Base-by-base conservation (phyloP, 768 basidiomycete species). In the Amanita rubescens region DNA sequence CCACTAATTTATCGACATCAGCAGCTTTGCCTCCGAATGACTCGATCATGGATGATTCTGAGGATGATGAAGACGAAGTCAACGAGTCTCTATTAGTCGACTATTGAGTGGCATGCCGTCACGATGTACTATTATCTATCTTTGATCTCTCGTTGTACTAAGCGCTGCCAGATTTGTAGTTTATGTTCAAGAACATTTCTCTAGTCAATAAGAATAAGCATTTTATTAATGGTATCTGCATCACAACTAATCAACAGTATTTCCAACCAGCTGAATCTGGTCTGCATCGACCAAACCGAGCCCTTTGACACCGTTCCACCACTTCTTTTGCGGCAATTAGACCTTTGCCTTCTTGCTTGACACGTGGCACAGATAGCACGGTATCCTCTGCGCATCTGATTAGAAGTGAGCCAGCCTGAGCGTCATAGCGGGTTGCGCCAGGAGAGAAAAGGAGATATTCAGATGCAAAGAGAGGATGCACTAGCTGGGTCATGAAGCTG, bases 271-370 rank as follows among this genome's bases (percentile, higher is more conserved):
- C 19, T 45, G 43, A 37, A 53, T 53, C 34, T 53, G 52, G 34
- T 53, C 52, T 38, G 24, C 43, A 37, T 53, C 54, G 33, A 55
- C 54, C 38, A 67, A 54, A 12, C 65, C 66, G 32, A 63, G 51
- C 34, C 66, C 63, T 53, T 71, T 71, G 25, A 67, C 69, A 2
- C 90, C 90, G 63, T 88, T 90, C 87, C 87, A 91, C 84, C 87
- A 93, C n/a, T 48, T 84, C 83, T 55, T 70, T 76, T 2, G 82
- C 84, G 12, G 62, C 62, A 55, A 89, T 57, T 59, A 78, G 64
- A 22, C 72, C 67, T 58, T 78, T 77, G 51, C 80, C 80, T 57
- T 85, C 81, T 55, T 81, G 79, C 61, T 86, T 82, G 15, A 93
- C 68, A 56, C 69, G 67, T 2, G 69, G 68, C 1, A 90, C 79